Evolutionary conservation across 768 basidiomycete genomes (phyloP).

Genomic region (Hemileccinum impolitum): DNA sequence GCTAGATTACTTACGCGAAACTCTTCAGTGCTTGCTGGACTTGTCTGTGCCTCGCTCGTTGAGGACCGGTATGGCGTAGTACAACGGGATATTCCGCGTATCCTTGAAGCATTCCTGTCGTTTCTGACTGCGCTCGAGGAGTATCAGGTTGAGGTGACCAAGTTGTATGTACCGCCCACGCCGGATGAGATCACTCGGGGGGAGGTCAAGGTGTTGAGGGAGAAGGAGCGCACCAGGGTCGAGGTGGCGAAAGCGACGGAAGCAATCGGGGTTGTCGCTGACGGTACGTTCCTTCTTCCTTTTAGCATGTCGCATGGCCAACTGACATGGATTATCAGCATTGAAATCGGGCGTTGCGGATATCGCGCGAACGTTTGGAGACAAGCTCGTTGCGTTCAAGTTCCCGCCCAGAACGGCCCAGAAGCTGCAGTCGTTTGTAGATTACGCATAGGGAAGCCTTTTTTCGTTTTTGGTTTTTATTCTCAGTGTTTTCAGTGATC

Average conservation of each 20-base stretch:
- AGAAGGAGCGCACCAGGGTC: slow-evolving; percentile 36
- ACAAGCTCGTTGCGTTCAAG: slow-evolving; percentile 71
- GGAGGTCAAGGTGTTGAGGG: slow-evolving; percentile 34
- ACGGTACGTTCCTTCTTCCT: slow-evolving; percentile 47
- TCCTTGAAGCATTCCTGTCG: slow-evolving; percentile 70
- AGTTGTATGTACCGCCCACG: slow-evolving; percentile 36
- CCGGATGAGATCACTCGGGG: slow-evolving; percentile 30
- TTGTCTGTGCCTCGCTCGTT: slow-evolving; percentile 67
- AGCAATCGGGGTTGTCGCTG: slow-evolving; percentile 48
- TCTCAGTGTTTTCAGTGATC: no score
- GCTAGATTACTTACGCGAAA: background rate
- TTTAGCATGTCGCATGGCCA: background rate
- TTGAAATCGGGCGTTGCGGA: slow-evolving; percentile 64
- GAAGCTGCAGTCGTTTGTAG: slow-evolving; percentile 69
- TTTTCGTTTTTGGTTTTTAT: no score
- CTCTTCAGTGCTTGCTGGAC: slow-evolving; percentile 55
- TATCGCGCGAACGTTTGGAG: slow-evolving; percentile 70
- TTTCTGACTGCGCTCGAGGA: slow-evolving; percentile 67
- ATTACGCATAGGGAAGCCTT: slow-evolving; percentile 42
- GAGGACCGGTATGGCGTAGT: slow-evolving; percentile 84
- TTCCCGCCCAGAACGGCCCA: slow-evolving; percentile 66
- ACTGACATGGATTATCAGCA: slow-evolving; percentile 35
- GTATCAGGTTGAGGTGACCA: slow-evolving; percentile 53
- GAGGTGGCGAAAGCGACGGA: slow-evolving; percentile 59
- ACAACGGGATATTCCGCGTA: slow-evolving; percentile 79